Evolutionary conservation across 2,329 filamentous ascomycete genomes (phyloP).

Genomic region (Fusarium sp.): DNA sequence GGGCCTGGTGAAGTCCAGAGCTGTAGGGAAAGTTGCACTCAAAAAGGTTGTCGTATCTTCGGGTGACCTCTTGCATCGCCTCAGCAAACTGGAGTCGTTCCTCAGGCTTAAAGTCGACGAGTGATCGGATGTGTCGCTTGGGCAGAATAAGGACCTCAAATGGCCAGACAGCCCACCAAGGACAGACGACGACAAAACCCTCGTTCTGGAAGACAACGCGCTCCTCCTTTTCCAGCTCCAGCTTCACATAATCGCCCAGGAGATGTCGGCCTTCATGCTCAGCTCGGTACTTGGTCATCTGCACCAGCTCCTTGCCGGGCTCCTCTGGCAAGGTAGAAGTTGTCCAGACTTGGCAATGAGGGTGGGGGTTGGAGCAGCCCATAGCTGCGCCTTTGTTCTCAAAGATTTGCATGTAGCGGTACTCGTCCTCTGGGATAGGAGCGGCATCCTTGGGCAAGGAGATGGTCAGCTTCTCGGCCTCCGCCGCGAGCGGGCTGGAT

Average conservation of each 20-base stretch:
- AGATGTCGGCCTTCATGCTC: constrained; percentile 81
- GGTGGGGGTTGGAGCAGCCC: constrained; percentile 98
- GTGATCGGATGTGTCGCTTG: constrained; percentile 83
- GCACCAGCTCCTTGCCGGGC: constrained; percentile 80
- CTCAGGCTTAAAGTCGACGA: constrained; percentile 81
- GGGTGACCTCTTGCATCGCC: constrained; percentile 86
- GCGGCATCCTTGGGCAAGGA: constrained; percentile 52
- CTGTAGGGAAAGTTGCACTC: constrained; percentile 97
- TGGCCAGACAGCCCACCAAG: constrained; percentile 98
- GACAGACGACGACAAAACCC: constrained; percentile 87
- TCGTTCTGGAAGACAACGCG: constrained; percentile 90
- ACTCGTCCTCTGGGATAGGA: constrained; percentile 74
- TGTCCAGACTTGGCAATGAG: constrained; percentile 97
- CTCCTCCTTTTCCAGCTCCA: constrained; percentile 86
- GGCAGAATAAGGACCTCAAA: constrained; percentile 94
- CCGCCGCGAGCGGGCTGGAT: constrained; percentile 69
- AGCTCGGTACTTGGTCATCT: constrained; percentile 81
- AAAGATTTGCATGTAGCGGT: constrained; percentile 98
- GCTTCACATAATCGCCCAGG: constrained; percentile 85
- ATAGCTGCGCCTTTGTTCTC: constrained; percentile 98
- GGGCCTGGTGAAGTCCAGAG: constrained; percentile 96
- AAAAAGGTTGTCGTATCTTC: constrained; percentile 96
- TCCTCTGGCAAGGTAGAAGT: constrained; percentile 93
- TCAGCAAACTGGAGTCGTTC: constrained; percentile 84
- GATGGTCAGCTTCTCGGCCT: constrained; percentile 55